phyloP scores from a whole-genome alignment of 2,329 filamentous ascomycete species.

The Epichloe baconii region DNA sequence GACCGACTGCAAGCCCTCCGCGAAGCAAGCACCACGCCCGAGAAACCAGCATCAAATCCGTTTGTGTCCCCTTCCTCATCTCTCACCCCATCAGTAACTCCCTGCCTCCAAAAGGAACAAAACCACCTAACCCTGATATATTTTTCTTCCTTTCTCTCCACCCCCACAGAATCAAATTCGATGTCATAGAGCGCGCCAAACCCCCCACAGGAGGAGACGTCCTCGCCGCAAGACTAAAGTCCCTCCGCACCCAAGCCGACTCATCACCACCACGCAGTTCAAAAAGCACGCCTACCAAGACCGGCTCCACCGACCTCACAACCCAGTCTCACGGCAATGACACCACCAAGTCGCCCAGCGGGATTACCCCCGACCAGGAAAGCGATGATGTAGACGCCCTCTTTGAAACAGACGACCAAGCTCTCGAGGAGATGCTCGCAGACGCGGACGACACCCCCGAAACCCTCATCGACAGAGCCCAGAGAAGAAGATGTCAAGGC shows the following conservation, averaged over 20 bases:
- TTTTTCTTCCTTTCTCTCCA: neutral
- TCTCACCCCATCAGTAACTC: conserved; percentile 7
- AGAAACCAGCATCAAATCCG: conserved; percentile 1
- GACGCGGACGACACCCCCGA: conserved; percentile 20
- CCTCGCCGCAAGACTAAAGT: conserved; percentile 37
- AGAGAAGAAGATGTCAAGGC: conserved; percentile 22
- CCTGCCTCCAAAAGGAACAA: neutral
- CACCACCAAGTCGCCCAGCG: neutral
- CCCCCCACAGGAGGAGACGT: conserved; percentile 34
- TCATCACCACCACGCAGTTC: conserved; percentile 9
- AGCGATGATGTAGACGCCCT: conserved; percentile 26
- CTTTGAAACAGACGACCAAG: conserved; percentile 36
- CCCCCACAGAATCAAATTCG: conserved; percentile 16
- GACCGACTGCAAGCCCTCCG: conserved; percentile 41
- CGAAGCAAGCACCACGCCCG: conserved; percentile 21
- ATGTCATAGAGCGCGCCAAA: conserved; percentile 28
- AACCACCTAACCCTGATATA: neutral
- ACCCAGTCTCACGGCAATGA: neutral
- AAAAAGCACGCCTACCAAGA: neutral
- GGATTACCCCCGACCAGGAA: neutral
- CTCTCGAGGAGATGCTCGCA: conserved; percentile 37
- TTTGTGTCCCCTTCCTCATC: neutral
- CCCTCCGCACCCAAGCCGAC: conserved; percentile 29
- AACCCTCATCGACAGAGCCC: conserved; percentile 8
- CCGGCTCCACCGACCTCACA: neutral